Evolutionary conservation across 73 alveolate genomes (phyloP), one percentile per base, ranked within the genome.

Genomic region (Paramecium sexaurelia): DNA sequence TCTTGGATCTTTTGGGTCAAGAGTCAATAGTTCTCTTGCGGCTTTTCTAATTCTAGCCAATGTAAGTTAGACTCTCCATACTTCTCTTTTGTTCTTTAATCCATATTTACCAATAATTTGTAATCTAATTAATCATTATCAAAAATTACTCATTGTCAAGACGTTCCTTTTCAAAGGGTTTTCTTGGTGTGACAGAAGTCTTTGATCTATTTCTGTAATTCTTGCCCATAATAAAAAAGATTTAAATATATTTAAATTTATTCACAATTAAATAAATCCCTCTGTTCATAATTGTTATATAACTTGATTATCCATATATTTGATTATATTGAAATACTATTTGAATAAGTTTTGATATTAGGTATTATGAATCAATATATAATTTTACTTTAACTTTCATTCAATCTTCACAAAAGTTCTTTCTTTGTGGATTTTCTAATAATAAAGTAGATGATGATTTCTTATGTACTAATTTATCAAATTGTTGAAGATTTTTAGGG

Each of bases 21-120:
- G 96, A 88, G 99, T 97, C 92, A 98, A 96, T 73, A 98, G 96
- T 51, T 96, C 98, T 91, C 99, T 96, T 45, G 99, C 99, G 22
- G 99, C 99, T 87, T 98, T 97, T 93, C 99, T 97, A 95, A 98
- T 96, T 96, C 98, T 97, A 86, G 99, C 99, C 85, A 98, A 95
- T 26, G 97, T 93, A 47, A 94, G 93, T 95, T 96, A 96, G 84
- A 97, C 99, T 93, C 99, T 97, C 98, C 98, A 96, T 91, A 97
- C 99, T 93, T 98, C 99, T 95, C 99, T 98, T 97, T 98, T 98
- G 98, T 97, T 97, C 97, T 96, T 97, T 93, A 98, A 93, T 91
- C 99, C 99, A 92, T 96, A 98, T 84, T 95, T 97, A 55, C 99
- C 99, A 91, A 98, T 91, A 95, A 98, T 93, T 94, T 95, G 86